Evolutionary conservation across 805 yeast species (phyloP), one percentile per base, ranked within the genome.

Genomic region (Suhomyces vadensis): DNA sequence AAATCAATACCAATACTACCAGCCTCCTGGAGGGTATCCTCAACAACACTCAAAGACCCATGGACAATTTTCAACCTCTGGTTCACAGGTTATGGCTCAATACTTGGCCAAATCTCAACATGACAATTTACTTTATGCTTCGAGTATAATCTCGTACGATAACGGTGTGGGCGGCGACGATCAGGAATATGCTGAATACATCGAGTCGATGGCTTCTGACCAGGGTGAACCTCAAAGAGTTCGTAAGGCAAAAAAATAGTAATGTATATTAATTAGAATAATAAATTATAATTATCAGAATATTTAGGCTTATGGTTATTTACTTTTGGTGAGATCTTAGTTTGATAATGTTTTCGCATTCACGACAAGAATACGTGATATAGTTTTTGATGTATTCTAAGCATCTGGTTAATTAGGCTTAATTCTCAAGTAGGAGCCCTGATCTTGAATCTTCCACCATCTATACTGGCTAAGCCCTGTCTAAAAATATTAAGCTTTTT

Each of bases 41-140:
- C 39, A 46, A 22, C 39, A 35, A n/a, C 16, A 29, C 16, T 29
- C 20, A 3, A 29, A 16, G 33, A 16, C 33, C 29, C 51, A 51
- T 39, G 41, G 31, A 19, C 49, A 23, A 16, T 42, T 46, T 39
- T 46, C 58, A 7, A 49, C 64, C 8, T 65, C 83, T 5, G 89
- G 90, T 2, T 81, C 87, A 0, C 85, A 82, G 53, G 87, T 85
- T 9, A 83, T 85, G 88, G 84, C 88, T 0, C 89, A 84, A 56
- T 85, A 84, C 57, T 68, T 85, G 52, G 86, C 87, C n/a, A 85
- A 81, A 58, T 69, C 83, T 5, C 87, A 82, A 53, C 84, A 81
- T 47, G 83, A 84, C 8, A 74, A 74, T 37, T 62, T 78, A 55
- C 60, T 79, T 46, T 82, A 80, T 58, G 68, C 69, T 5, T 59